These are phyloP conservation scores for Pyrrhoderma noxium DNA, from an alignment of 1,284 basidiomycete species.

Conservation along the genomic window DNA sequence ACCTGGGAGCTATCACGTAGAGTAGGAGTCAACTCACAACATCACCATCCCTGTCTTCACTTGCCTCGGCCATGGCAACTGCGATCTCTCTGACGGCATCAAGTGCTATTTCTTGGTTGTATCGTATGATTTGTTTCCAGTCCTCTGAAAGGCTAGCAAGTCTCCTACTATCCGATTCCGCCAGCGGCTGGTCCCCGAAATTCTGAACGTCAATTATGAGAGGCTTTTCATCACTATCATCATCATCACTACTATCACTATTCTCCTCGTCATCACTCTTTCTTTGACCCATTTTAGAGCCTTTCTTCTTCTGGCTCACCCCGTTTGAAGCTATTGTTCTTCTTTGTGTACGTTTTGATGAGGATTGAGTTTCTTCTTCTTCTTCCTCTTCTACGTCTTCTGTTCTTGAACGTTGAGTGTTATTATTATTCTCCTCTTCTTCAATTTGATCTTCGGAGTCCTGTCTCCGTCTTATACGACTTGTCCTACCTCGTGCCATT, in stretches of 20 bases:
- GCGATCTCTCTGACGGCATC: constrained; percentile 4
- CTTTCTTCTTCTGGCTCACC: neutral
- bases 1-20: neutral
- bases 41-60: constrained; percentile 12
- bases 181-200: constrained; percentile 14
- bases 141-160: constrained; percentile 5
- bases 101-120: constrained; percentile 3
- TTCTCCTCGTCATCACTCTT: neutral
- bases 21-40: constrained; percentile 1
- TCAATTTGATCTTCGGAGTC: constrained; percentile 13
- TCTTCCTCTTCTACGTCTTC: constrained; percentile 14
- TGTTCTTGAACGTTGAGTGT: constrained; percentile 9
- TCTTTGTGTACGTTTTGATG: neutral
- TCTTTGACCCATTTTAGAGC: too few relatives aligned
- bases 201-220: constrained; percentile 11
- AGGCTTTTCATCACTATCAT: neutral
- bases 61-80: constrained; percentile 14
- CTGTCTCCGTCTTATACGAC: constrained; percentile 4
- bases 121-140: constrained; percentile 10
- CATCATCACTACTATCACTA: too few relatives aligned
- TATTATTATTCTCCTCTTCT: constrained; percentile 4
- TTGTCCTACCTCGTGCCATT: constrained; percentile 6
- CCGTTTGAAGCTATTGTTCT: neutral
- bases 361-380: neutral
- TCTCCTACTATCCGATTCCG: constrained; percentile 4